phyloP scores from a whole-genome alignment of 139 green algal genomes.

The Chlorella sp. region DNA sequence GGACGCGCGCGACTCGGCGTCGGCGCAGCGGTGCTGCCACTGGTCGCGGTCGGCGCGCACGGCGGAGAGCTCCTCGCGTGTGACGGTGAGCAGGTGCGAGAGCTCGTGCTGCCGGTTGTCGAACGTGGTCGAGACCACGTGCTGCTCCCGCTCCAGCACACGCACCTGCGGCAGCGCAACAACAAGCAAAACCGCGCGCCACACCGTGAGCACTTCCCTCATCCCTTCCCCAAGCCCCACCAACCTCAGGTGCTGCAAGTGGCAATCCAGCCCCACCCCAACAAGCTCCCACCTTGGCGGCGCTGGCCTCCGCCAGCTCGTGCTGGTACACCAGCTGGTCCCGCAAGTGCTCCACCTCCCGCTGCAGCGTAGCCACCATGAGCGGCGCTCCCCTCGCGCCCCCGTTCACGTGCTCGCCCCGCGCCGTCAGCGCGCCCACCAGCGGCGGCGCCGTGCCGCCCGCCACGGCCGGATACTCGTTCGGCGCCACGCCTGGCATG shows the following conservation, averaged over 20 bases:
- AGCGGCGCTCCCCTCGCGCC: slow-evolving; percentile 17
- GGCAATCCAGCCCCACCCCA: too few relatives aligned
- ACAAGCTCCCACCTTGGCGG: slow-evolving; percentile 34
- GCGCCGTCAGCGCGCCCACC: slow-evolving; percentile 10
- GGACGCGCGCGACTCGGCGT: slow-evolving; percentile 2
- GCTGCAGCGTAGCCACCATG: slow-evolving; percentile 32
- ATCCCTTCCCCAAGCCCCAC: too few relatives aligned
- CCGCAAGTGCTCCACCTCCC: slow-evolving; percentile 35
- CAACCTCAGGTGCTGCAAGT: too few relatives aligned
- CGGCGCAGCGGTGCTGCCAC: neutral
- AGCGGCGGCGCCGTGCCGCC: neutral
- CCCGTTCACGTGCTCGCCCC: slow-evolving; percentile 27
- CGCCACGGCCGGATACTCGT: slow-evolving; percentile 5
- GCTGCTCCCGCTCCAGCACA: slow-evolving; percentile 46
- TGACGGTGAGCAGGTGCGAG: slow-evolving; percentile 6
- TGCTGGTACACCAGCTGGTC: slow-evolving; percentile 43
- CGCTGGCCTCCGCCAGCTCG: slow-evolving; percentile 38
- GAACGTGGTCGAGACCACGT: slow-evolving; percentile 34
- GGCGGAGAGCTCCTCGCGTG: slow-evolving; percentile 9
- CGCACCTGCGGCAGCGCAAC: slow-evolving; percentile 28
- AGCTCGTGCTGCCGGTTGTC: slow-evolving; percentile 20
- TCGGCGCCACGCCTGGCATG: neutral
- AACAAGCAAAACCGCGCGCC: slow-evolving; percentile 11
- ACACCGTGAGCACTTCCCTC: too few relatives aligned
- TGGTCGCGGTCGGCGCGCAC: slow-evolving; percentile 1